phyloP scores from a whole-genome alignment of 257 asterid species.

The Prunella vulgaris region DNA sequence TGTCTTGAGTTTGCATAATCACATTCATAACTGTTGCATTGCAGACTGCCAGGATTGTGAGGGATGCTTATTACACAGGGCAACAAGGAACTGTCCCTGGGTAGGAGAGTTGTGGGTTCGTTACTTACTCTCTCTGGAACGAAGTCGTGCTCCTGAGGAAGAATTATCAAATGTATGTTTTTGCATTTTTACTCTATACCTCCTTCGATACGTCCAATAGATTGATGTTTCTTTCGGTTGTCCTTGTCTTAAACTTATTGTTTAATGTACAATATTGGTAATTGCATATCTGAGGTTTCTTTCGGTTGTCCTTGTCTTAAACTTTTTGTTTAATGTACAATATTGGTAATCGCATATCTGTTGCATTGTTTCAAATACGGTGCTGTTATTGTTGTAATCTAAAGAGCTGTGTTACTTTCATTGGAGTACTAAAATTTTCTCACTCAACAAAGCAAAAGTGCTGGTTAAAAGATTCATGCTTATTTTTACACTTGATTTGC shows the following conservation, averaged over 20 bases:
- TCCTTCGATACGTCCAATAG: neutral
- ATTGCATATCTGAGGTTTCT: too few relatives aligned
- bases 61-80: slow-evolving; percentile 74
- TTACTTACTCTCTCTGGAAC: slow-evolving; percentile 75
- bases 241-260: too few relatives aligned
- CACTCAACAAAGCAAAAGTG: neutral
- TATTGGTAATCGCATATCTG: neutral
- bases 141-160: slow-evolving; percentile 70
- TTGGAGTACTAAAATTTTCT: neutral
- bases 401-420: neutral
- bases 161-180: slow-evolving; percentile 65
- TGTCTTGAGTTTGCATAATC: slow-evolving; percentile 18
- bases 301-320: slow-evolving; percentile 8
- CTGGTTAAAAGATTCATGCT: neutral
- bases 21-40: slow-evolving; percentile 20
- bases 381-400: neutral
- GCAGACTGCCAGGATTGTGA: slow-evolving; percentile 79
- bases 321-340: neutral
- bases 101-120: slow-evolving; percentile 88
- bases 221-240: slow-evolving; percentile 15
- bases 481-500: neutral
- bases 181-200: slow-evolving; percentile 10
- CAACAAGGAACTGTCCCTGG: slow-evolving; percentile 97
- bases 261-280: too few relatives aligned
- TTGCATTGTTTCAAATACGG: neutral